These are phyloP conservation scores for Excoecaria agallocha DNA, from an alignment of 345 rosid genomes.

Conservation along the genomic window DNA sequence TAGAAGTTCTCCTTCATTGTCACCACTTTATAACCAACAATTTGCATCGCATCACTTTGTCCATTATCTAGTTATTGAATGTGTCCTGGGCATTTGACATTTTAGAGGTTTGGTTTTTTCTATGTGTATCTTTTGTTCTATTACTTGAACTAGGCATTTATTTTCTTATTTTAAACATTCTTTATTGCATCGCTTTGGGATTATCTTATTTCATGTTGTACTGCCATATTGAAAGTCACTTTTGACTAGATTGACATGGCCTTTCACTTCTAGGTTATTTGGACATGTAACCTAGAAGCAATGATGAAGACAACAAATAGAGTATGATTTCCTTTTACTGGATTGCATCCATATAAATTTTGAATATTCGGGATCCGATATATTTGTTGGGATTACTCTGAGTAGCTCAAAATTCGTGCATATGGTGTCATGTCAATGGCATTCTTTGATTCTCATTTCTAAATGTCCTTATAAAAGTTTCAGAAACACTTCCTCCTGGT, in stretches of 20 bases:
- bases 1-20: neutral
- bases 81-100: neutral
- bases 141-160: neutral
- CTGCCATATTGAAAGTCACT: neutral
- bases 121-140: neutral
- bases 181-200: neutral
- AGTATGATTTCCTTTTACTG: neutral
- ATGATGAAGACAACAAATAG: neutral
- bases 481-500: neutral
- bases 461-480: neutral
- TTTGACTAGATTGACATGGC: neutral
- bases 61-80: constrained; percentile 3
- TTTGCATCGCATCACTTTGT: neutral
- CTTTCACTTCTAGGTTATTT: neutral
- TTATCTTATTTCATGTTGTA: neutral
- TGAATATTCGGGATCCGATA: neutral
- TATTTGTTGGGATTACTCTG: neutral
- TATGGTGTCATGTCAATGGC: neutral
- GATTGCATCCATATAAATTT: neutral
- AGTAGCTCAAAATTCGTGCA: neutral
- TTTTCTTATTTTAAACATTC: neutral
- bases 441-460: neutral
- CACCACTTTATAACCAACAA: neutral
- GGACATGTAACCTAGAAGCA: neutral
- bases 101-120: neutral